Percentiles rank a stretch among this genome's conserved stretches.
phyloP scores from a whole-genome alignment of 352 stramenopile genomes.

The Globisporangium splendens region DNA sequence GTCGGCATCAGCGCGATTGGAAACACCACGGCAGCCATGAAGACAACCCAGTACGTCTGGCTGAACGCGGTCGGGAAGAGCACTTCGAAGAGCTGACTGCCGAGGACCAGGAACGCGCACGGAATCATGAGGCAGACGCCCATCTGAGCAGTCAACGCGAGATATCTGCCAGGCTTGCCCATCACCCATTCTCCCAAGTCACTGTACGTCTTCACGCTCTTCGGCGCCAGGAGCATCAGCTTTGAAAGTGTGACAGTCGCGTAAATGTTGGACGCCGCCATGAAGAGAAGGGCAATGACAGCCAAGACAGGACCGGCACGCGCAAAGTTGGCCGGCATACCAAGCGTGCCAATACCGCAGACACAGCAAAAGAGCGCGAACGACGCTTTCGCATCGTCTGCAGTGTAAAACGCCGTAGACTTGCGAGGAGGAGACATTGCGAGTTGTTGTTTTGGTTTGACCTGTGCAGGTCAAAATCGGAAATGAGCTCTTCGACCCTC shows the following conservation, averaged over 20 bases:
- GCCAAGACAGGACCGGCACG: slow-evolving; percentile 42
- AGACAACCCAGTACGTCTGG: slow-evolving; percentile 39
- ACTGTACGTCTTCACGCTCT: slow-evolving; percentile 40
- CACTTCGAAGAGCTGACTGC: slow-evolving; percentile 38
- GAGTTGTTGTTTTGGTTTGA: neutral
- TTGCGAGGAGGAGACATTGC: slow-evolving; percentile 11
- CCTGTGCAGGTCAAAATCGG: neutral
- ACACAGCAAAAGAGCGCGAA: slow-evolving; percentile 53
- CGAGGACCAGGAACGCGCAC: slow-evolving; percentile 49
- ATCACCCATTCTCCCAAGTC: slow-evolving; percentile 48
- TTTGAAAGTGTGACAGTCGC: slow-evolving; percentile 40
- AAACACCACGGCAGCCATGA: slow-evolving; percentile 35
- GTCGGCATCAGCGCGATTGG: slow-evolving; percentile 39
- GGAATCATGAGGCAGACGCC: slow-evolving; percentile 43
- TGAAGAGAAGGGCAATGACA: slow-evolving; percentile 42
- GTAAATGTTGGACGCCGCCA: slow-evolving; percentile 49
- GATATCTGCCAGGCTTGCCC: slow-evolving; percentile 33
- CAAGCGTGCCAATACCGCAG: slow-evolving; percentile 56
- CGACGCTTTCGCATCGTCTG: slow-evolving; percentile 39
- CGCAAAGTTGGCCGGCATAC: slow-evolving; percentile 50
- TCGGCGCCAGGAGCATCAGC: slow-evolving; percentile 43
- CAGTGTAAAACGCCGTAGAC: slow-evolving; percentile 32
- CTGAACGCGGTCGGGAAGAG: slow-evolving; percentile 54
- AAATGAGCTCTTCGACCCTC: slow-evolving; percentile 1
- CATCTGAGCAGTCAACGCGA: slow-evolving; percentile 37